Evolutionary conservation across 192 early-diverging fungal genomes (phyloP).

Genomic region (Linnemannia exigua): DNA sequence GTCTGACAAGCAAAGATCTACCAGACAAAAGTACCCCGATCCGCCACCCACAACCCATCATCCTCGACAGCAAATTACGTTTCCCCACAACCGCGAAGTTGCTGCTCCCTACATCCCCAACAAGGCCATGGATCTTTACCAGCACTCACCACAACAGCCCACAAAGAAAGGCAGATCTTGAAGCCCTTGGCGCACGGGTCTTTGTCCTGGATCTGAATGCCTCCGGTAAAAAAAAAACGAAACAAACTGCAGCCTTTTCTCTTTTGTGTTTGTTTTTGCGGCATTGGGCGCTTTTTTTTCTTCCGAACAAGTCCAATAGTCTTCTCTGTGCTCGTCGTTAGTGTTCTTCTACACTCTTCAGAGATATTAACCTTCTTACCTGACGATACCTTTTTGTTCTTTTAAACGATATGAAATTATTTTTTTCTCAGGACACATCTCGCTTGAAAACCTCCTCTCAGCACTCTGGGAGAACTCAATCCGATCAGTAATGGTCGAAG

Average conservation of each 20-base stretch:
- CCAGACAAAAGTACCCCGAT: conserved; percentile 7
- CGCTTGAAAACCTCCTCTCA: conserved; percentile 28
- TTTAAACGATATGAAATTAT: too few relatives aligned
- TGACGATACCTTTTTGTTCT: too few relatives aligned
- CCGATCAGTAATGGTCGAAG: conserved; percentile 87
- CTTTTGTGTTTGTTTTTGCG: not conserved
- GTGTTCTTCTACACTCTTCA: too few relatives aligned
- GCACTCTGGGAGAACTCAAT: conserved; percentile 53
- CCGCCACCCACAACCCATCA: conserved; percentile 80
- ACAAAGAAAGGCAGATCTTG: conserved; percentile 55
- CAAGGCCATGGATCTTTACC: conserved; percentile 73
- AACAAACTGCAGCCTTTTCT: not conserved
- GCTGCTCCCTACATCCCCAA: conserved; percentile 56
- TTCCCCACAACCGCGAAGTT: conserved; percentile 72
- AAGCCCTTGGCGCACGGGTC: conserved; percentile 72
- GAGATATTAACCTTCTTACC: too few relatives aligned
- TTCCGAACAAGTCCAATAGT: too few relatives aligned
- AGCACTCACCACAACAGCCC: conserved; percentile 30
- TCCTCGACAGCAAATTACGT: conserved; percentile 82
- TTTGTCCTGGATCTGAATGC: conserved; percentile 55
- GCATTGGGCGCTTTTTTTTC: too few relatives aligned
- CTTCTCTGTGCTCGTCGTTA: too few relatives aligned
- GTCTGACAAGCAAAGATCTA: conserved; percentile 26
- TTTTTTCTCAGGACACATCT: conserved; percentile 31
- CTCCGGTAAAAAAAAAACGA: conserved; percentile 35